Conservation (phyloP, 2,329 filamentous ascomycete genomes). For the Tolypocladium paradoxum region DNA sequence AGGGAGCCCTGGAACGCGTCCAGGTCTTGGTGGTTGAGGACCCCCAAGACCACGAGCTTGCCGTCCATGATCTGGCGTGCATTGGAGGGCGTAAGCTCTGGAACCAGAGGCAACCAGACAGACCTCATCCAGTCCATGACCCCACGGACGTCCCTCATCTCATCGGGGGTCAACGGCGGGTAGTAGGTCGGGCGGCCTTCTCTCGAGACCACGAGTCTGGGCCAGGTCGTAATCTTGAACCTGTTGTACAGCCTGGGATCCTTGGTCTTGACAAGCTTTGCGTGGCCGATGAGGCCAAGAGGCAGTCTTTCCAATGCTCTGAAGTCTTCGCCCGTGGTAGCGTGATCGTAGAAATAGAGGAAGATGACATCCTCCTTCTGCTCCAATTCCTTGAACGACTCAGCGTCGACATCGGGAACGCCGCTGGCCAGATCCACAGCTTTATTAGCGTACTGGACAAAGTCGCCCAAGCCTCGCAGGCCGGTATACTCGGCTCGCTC, state of each 20-base stretch:
- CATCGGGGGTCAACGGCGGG: constrained; percentile 71
- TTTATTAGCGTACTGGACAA: constrained; percentile 77
- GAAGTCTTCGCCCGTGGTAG: constrained; percentile 88
- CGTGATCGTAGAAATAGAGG: constrained; percentile 94
- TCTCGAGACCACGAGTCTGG: constrained; percentile 78
- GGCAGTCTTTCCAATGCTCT: constrained; percentile 76
- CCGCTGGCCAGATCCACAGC: constrained; percentile 68
- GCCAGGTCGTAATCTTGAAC: constrained; percentile 96
- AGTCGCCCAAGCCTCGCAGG: constrained; percentile 81
- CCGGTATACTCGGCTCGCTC: constrained; percentile 91
- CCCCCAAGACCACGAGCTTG: constrained; percentile 86
- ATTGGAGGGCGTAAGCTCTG: constrained; percentile 84
- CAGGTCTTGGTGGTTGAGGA: constrained; percentile 69
- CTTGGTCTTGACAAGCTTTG: constrained; percentile 83
- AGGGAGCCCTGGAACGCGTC: constrained; percentile 70
- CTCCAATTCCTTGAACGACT: constrained; percentile 70
- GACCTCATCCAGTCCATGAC: constrained; percentile 90
- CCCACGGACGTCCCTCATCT: constrained; percentile 77
- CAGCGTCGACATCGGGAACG: constrained; percentile 70
- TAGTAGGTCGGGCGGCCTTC: constrained; percentile 89
- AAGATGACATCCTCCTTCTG: constrained; percentile 94
- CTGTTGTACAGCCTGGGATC: constrained; percentile 64
- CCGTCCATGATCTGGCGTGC: constrained; percentile 91
- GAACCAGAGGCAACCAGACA: constrained; percentile 92
- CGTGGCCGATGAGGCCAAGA: constrained; percentile 80